Conservation (phyloP, 129 eudicot species). For the Escallonia herrerae region DNA sequence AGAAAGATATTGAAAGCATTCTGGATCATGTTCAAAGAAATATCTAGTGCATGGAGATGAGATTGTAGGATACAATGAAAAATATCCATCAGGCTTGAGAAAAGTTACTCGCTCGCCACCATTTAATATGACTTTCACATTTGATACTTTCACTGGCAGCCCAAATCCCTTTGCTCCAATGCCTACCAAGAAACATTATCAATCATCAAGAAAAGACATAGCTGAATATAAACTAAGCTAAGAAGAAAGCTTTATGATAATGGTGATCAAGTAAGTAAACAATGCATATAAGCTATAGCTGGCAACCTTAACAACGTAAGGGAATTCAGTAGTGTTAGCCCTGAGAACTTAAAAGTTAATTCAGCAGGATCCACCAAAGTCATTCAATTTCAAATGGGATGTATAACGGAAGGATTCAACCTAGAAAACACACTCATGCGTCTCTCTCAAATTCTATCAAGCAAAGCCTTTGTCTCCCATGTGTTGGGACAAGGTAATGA, state of each 20-base stretch:
- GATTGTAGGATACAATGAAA: constrained; percentile 89
- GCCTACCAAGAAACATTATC: constrained; percentile 29
- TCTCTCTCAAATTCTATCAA: too few relatives aligned
- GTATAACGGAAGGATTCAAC: too few relatives aligned
- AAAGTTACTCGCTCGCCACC: constrained; percentile 84
- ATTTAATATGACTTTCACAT: constrained; percentile 67
- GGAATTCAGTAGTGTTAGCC: too few relatives aligned
- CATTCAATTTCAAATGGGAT: too few relatives aligned
- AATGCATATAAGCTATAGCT: too few relatives aligned
- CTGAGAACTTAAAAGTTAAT: too few relatives aligned
- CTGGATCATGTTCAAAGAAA: not conserved
- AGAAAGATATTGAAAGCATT: not conserved
- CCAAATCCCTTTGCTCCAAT: constrained; percentile 47
- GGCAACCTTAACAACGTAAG: too few relatives aligned
- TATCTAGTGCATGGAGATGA: constrained; percentile 2
- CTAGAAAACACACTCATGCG: too few relatives aligned
- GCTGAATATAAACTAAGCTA: constrained; percentile 1
- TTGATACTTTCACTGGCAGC: constrained; percentile 62
- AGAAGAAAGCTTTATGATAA: not conserved
- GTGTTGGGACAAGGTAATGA: too few relatives aligned
- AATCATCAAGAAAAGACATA: constrained; percentile 7
- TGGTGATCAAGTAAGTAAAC: too few relatives aligned
- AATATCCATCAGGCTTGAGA: constrained; percentile 88
- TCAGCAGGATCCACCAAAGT: too few relatives aligned
- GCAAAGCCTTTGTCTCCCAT: too few relatives aligned